Percentiles rank a stretch among this genome's conserved stretches.
Conservation (phyloP, 352 stramenopile species). For the Phytopythium aichiense region DNA sequence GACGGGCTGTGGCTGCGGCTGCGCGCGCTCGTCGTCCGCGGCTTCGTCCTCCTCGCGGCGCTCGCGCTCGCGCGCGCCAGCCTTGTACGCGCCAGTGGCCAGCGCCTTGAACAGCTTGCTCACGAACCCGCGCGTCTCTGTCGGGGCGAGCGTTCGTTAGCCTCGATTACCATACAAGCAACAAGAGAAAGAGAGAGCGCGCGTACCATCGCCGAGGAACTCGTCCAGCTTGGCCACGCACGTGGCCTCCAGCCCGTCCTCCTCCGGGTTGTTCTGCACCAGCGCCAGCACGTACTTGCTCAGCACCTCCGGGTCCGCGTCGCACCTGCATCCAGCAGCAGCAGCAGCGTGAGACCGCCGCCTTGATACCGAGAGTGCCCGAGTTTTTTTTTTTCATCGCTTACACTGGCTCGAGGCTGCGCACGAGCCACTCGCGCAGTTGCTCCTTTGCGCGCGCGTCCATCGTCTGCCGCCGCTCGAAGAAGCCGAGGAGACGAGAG, state of each 20-base stretch:
- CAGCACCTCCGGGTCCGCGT: constrained; percentile 81
- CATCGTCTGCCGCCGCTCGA: constrained; percentile 29
- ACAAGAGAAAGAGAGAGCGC: background rate
- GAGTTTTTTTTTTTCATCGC: constrained; percentile 4
- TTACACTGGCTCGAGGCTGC: constrained; percentile 82
- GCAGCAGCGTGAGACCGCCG: background rate
- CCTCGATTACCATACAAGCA: too few relatives aligned
- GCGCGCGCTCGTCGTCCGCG: constrained; percentile 14
- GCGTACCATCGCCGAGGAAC: constrained; percentile 77
- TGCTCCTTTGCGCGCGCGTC: constrained; percentile 77
- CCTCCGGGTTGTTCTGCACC: constrained; percentile 79
- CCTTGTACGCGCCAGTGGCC: constrained; percentile 56
- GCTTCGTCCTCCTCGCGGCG: constrained; percentile 3
- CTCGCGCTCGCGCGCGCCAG: constrained; percentile 4
- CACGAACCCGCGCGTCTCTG: constrained; percentile 77
- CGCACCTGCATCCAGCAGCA: constrained; percentile 42
- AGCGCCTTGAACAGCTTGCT: constrained; percentile 64
- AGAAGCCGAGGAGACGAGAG: too few relatives aligned
- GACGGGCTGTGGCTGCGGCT: constrained; percentile 7
- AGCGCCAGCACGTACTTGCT: constrained; percentile 87
- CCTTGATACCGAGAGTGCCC: background rate
- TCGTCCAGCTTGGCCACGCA: constrained; percentile 80
- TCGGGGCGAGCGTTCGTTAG: too few relatives aligned
- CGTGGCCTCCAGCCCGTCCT: constrained; percentile 58
- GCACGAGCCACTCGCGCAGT: constrained; percentile 83